These are phyloP conservation scores for Candida odintsovae DNA, from an alignment of 805 yeast genomes.

Conservation along the genomic window DNA sequence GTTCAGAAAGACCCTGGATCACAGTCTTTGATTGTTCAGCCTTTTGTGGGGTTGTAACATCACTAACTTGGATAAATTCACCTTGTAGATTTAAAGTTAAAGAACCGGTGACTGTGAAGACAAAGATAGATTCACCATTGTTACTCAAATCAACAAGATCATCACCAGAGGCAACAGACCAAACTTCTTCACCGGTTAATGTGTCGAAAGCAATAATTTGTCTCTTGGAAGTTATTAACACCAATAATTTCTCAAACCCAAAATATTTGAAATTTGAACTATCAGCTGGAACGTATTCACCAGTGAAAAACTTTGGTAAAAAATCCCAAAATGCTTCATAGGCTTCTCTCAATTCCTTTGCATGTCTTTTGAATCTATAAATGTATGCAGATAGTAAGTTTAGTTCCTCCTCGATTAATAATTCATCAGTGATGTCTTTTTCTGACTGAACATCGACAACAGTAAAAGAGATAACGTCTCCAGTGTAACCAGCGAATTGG, in stretches of 20 bases:
- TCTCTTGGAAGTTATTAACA: slow-evolving; percentile 36
- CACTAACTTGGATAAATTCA: slow-evolving; percentile 13
- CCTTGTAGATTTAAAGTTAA: slow-evolving; percentile 16
- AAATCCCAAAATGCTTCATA: slow-evolving; percentile 9
- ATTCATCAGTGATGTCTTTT: slow-evolving; percentile 22
- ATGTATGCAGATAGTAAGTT: slow-evolving; percentile 27
- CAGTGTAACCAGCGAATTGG: slow-evolving; percentile 39
- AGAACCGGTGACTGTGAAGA: slow-evolving; percentile 20
- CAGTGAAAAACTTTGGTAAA: slow-evolving; percentile 7
- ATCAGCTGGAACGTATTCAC: slow-evolving; percentile 5
- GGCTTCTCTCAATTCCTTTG: slow-evolving; percentile 9
- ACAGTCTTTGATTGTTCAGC: slow-evolving; percentile 10
- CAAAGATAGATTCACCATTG: slow-evolving; percentile 9
- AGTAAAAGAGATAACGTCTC: slow-evolving; percentile 30
- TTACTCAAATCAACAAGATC: slow-evolving; percentile 20
- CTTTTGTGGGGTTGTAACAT: slow-evolving; percentile 16
- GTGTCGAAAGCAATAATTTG: slow-evolving; percentile 40
- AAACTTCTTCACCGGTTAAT: slow-evolving; percentile 31
- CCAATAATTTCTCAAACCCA: slow-evolving; percentile 40
- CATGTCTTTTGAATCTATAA: slow-evolving; percentile 27
- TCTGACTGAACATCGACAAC: slow-evolving; percentile 24
- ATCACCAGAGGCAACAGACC: slow-evolving; percentile 28
- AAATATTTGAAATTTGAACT: slow-evolving; percentile 26
- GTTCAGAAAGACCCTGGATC: slow-evolving; percentile 9
- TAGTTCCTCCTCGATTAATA: slow-evolving; percentile 25